Conservation (phyloP, 371 early-diverging fungal species). For the Choanephora cucurbitarum region DNA sequence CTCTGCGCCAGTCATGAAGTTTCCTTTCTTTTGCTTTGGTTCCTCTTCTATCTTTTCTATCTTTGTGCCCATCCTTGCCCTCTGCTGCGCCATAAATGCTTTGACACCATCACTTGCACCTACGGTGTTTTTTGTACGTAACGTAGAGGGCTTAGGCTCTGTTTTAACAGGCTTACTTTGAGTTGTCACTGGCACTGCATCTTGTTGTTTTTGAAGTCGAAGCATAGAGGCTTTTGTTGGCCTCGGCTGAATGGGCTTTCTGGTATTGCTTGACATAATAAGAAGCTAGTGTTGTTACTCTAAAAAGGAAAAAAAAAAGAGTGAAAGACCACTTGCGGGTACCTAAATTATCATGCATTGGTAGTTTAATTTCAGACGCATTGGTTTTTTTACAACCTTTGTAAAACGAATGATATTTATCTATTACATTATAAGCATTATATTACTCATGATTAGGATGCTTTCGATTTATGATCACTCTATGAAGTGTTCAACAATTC, state of each 20-base stretch:
- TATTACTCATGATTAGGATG: no score
- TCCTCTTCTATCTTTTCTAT: constrained; percentile 4
- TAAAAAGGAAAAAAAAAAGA: no score
- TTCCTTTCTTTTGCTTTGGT: constrained; percentile 1
- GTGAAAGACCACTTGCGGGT: no score
- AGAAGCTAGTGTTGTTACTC: neutral
- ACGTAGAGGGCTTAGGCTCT: constrained; percentile 6
- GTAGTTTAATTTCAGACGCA: no score
- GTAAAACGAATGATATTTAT: no score
- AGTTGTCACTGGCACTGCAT: constrained; percentile 1
- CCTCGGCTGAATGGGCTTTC: constrained; percentile 29
- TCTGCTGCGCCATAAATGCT: constrained; percentile 49
- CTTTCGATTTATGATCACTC: no score
- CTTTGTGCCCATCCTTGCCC: constrained; percentile 28
- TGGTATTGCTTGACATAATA: constrained; percentile 1
- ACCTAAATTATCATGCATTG: no score
- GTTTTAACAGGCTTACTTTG: constrained; percentile 1
- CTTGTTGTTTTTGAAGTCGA: constrained; percentile 22
- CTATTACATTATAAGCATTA: no score
- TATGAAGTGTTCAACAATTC: no score
- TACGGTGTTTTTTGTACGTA: neutral
- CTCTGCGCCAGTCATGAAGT: constrained; percentile 40
- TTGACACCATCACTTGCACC: constrained; percentile 42
- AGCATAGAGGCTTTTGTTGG: constrained; percentile 42
- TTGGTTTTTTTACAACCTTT: no score